Evolutionary conservation across 768 basidiomycete species (phyloP), one percentile per base, ranked within the genome.

Genomic region (Infundibulicybe gibba): DNA sequence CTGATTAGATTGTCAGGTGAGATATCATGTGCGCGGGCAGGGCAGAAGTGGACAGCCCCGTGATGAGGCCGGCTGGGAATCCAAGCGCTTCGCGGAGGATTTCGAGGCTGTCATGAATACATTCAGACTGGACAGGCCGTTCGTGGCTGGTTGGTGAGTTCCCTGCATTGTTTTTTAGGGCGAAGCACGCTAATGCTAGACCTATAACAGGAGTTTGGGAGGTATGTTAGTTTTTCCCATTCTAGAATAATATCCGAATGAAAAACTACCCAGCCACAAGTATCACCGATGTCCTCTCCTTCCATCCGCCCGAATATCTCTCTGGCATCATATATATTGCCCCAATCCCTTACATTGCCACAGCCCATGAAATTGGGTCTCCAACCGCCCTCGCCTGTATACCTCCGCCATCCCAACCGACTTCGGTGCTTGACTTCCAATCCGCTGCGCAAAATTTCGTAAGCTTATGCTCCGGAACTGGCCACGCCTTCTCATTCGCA

Each of bases 371-470:
- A 4, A 25, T 25, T 25, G 25, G 25, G 25, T 4, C 25, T 8
- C 25, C 25, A 8, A 8, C 25, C 25, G 25, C 25, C 25, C 25
- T 25, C 3, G 25, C 25, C 8, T 25, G 25, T 8, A 8, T 25
- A 25, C 8, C 25, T 8, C 8, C 25, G 8, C 25, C 8, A 25
- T 25, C 25, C 25, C 3, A 53, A 8, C 54, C 60, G 10, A 48
- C 47, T 8, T 49, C 45, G 32, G 47, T 65, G 14, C 40, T 46
- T 13, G 44, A 63, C 8, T 51, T 45, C 41, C 56, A 57, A 33
- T 54, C 49, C 2, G 54, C 60, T 4, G 25, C 8, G 25, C 25
- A 8, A 8, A 8, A 25, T 25, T 25, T 25, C 25, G 25, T 25
- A 8, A 25, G 25, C 25, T 8, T 25, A 8, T 25, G 25, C 25